Evolutionary conservation across 768 basidiomycete genomes (phyloP).

Genomic region (Dentipellis fragilis): DNA sequence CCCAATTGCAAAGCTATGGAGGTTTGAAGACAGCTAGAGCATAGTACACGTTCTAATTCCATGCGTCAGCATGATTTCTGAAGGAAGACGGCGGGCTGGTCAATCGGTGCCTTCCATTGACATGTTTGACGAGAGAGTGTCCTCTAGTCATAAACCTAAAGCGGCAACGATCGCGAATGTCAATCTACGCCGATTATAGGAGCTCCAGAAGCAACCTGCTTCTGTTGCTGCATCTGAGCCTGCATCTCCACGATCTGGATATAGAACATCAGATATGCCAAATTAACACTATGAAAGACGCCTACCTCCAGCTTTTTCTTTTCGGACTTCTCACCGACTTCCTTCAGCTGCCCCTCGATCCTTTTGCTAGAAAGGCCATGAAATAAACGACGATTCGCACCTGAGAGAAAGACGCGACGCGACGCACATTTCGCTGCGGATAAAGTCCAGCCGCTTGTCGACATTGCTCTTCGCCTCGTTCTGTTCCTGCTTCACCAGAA

Average conservation of each 20-base stretch:
- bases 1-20: too few species aligned
- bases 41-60: neutral
- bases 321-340: conserved; percentile 65
- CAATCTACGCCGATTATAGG: neutral
- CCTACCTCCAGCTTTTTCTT: conserved; percentile 76
- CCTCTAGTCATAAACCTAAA: too few species aligned
- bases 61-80: too few species aligned
- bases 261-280: neutral
- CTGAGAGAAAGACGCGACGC: conserved; percentile 5
- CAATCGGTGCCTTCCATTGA: too few species aligned
- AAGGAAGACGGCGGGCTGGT: too few species aligned
- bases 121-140: too few species aligned
- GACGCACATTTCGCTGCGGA: conserved; percentile 74
- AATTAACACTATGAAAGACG: neutral
- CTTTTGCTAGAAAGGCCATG: conserved; percentile 41
- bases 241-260: neutral
- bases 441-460: conserved; percentile 84
- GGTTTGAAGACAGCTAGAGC: neutral
- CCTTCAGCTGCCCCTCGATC: conserved; percentile 74
- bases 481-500: conserved; percentile 84
- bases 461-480: conserved; percentile 81
- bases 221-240: neutral
- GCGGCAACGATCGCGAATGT: too few species aligned
- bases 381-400: neutral
- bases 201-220: neutral